Evolutionary conservation across 805 yeast genomes (phyloP).

Genomic region (Candida manassasensis): DNA sequence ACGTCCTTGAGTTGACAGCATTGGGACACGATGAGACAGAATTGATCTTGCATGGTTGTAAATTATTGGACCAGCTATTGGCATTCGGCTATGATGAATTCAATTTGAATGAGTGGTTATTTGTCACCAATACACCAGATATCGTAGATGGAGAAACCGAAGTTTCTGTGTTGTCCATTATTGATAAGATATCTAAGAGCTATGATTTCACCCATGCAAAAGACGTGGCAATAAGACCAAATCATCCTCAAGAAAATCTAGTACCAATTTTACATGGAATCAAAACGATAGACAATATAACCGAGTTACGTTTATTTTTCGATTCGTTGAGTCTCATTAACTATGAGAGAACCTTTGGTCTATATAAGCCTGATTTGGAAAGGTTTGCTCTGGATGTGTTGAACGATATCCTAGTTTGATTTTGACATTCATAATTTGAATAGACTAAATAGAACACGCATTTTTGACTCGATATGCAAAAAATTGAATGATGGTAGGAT

Average conservation of each 20-base stretch:
- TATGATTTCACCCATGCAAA: slow-evolving; percentile 27
- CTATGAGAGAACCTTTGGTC: slow-evolving; percentile 61
- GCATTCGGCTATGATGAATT: slow-evolving; percentile 71
- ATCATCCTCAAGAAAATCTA: slow-evolving; percentile 25
- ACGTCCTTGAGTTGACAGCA: slow-evolving; percentile 21
- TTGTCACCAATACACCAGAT: slow-evolving; percentile 64
- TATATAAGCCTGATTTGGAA: slow-evolving; percentile 28
- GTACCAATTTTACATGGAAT: slow-evolving; percentile 46
- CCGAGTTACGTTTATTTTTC: slow-evolving; percentile 58
- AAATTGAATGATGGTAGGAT: too few species aligned
- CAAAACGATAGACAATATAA: slow-evolving; percentile 32
- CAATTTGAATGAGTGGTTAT: slow-evolving; percentile 79
- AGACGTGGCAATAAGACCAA: slow-evolving; percentile 35
- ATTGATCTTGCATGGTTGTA: slow-evolving; percentile 58
- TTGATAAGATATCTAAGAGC: slow-evolving; percentile 43
- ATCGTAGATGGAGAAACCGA: slow-evolving; percentile 40
- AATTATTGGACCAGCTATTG: slow-evolving; percentile 71
- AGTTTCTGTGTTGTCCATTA: slow-evolving; percentile 28
- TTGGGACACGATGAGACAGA: slow-evolving; percentile 33
- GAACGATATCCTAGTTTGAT: slow-evolving; percentile 41
- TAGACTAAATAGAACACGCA: too few species aligned
- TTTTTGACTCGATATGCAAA: too few species aligned
- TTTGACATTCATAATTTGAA: too few species aligned
- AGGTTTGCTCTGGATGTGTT: slow-evolving; percentile 54
- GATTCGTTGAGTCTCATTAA: slow-evolving; percentile 58